These are phyloP conservation scores for Penicillium sp. DNA, from an alignment of 2,329 filamentous ascomycete genomes.

Conservation along the genomic window DNA sequence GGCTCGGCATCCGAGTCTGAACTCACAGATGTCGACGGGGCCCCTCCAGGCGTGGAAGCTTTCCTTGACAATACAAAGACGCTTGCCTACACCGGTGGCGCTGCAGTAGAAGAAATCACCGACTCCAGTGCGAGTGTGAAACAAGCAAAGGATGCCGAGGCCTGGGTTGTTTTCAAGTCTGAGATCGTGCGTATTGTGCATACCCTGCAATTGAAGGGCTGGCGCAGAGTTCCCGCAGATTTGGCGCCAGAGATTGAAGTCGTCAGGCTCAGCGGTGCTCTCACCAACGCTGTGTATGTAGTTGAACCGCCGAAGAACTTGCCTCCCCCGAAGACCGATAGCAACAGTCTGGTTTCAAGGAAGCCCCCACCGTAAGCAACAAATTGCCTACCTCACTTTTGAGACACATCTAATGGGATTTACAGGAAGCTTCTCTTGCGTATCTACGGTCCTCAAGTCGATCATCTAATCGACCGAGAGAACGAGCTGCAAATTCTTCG, in stretches of 20 bases:
- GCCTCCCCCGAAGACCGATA: slow-evolving; percentile 41
- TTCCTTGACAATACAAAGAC: slow-evolving; percentile 88
- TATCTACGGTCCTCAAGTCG: slow-evolving; percentile 91
- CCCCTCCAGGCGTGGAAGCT: slow-evolving; percentile 83
- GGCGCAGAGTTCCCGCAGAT: slow-evolving; percentile 71
- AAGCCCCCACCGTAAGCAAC: slow-evolving; percentile 55
- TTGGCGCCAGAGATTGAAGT: slow-evolving; percentile 46
- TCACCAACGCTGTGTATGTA: slow-evolving; percentile 96
- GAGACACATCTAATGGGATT: slow-evolving; percentile 4
- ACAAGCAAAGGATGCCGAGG: slow-evolving; percentile 67
- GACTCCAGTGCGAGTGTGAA: slow-evolving; percentile 47
- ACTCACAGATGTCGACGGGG: slow-evolving; percentile 72
- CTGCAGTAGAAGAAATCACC: slow-evolving; percentile 40
- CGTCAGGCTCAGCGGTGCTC: slow-evolving; percentile 69
- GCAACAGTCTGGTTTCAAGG: slow-evolving; percentile 41
- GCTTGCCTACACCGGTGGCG: slow-evolving; percentile 67
- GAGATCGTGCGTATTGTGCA: slow-evolving; percentile 89
- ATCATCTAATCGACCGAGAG: slow-evolving; percentile 92
- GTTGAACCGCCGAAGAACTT: slow-evolving; percentile 75
- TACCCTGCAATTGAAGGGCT: slow-evolving; percentile 85
- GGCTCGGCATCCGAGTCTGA: slow-evolving; percentile 79
- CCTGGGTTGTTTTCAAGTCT: slow-evolving; percentile 84
- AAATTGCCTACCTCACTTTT: background rate
- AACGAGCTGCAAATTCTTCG: slow-evolving; percentile 83
- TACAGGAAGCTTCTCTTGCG: slow-evolving; percentile 75